Percentiles rank a stretch among this genome's conserved stretches.
phyloP scores from a whole-genome alignment of 495 filamentous ascomycete species.

The Neurospora tetraspora region DNA sequence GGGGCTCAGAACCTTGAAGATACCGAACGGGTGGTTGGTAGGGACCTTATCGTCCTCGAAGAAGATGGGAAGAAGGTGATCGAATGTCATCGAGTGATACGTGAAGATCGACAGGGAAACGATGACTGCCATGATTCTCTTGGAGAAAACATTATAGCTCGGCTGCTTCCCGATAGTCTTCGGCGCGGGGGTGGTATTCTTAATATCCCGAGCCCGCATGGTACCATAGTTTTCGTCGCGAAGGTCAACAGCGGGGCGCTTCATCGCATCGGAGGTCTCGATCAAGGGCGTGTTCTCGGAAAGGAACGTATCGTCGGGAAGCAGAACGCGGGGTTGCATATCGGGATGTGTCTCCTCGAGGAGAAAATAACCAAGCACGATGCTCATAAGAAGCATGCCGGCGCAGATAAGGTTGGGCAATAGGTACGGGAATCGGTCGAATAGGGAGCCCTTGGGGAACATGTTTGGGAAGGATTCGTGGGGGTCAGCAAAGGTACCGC shows the following conservation, averaged over 20 bases:
- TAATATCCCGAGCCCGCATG: slow-evolving; percentile 49
- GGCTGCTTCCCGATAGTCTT: slow-evolving; percentile 23
- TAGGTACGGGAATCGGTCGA: slow-evolving; percentile 71
- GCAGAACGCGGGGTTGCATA: slow-evolving; percentile 51
- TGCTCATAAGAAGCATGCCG: slow-evolving; percentile 58
- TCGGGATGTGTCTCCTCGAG: slow-evolving; percentile 76
- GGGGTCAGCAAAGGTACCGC: slow-evolving; percentile 68
- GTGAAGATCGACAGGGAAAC: slow-evolving; percentile 71
- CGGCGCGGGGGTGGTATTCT: slow-evolving; percentile 21
- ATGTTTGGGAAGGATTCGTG: slow-evolving; percentile 54
- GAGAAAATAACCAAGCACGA: slow-evolving; percentile 60
- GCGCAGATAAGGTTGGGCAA: slow-evolving; percentile 74
- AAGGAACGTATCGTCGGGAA: slow-evolving; percentile 43
- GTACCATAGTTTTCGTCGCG: slow-evolving; percentile 71
- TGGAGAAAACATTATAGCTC: slow-evolving; percentile 46
- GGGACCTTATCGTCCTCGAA: slow-evolving; percentile 54
- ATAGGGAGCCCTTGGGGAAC: slow-evolving; percentile 54
- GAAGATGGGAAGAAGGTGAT: slow-evolving; percentile 77
- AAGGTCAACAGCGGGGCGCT: slow-evolving; percentile 59
- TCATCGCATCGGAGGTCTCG: slow-evolving; percentile 59
- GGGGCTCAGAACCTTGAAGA: slow-evolving; percentile 16
- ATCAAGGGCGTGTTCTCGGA: slow-evolving; percentile 59
- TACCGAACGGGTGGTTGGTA: slow-evolving; percentile 8
- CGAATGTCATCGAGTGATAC: slow-evolving; percentile 82
- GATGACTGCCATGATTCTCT: slow-evolving; percentile 58